These are phyloP conservation scores for Linnemannia schmuckeri DNA, from an alignment of 192 early-diverging fungal genomes.

Conservation along the genomic window DNA sequence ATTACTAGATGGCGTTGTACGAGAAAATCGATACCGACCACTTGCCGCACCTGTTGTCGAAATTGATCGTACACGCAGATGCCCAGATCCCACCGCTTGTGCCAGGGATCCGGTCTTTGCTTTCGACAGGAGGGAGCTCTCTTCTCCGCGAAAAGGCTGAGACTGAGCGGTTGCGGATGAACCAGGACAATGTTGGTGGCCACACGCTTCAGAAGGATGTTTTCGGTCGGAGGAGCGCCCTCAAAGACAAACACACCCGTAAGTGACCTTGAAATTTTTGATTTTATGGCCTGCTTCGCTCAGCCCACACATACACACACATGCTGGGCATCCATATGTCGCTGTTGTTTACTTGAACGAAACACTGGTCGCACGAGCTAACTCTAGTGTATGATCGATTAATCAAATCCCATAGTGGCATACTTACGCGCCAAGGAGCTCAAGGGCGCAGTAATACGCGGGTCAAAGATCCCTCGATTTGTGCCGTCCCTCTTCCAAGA, in stretches of 20 bases:
- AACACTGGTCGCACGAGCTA: not conserved
- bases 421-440: slow-evolving; percentile 34
- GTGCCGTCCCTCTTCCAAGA: slow-evolving; percentile 49
- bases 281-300: not conserved
- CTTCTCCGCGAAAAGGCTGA: slow-evolving; percentile 39
- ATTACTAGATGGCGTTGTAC: slow-evolving; percentile 33
- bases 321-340: no score
- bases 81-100: slow-evolving; percentile 58
- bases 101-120: slow-evolving; percentile 54
- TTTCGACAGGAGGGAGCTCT: slow-evolving; percentile 44
- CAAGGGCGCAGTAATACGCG: slow-evolving; percentile 12
- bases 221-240: slow-evolving; percentile 21
- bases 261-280: slow-evolving; percentile 19
- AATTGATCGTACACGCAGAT: slow-evolving; percentile 40
- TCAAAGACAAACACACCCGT: slow-evolving; percentile 24
- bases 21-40: slow-evolving; percentile 53
- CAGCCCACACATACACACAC: no score
- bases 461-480: slow-evolving; percentile 26
- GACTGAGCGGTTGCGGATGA: slow-evolving; percentile 26
- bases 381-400: no score
- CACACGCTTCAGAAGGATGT: slow-evolving; percentile 21
- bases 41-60: slow-evolving; percentile 42
- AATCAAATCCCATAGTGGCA: slow-evolving; percentile 16
- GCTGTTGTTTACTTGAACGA: not conserved
- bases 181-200: slow-evolving; percentile 19